Conservation (phyloP, 2,329 filamentous ascomycete genomes). For the Torrubiellomyces zombiae region DNA sequence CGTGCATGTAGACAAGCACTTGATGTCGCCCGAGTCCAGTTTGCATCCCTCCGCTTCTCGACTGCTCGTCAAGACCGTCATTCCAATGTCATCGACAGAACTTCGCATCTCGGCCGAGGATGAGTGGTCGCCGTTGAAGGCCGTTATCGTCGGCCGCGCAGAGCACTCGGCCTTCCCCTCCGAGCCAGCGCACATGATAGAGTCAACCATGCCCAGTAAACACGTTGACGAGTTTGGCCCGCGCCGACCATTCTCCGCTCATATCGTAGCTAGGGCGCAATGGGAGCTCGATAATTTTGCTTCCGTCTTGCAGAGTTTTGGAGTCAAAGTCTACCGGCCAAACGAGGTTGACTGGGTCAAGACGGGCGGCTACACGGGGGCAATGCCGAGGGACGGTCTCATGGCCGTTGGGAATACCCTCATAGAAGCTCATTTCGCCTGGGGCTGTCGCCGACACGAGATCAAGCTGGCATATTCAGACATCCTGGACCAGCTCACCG, state of each 20-base stretch:
- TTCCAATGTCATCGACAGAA: too few species aligned
- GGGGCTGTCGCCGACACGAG: conserved; percentile 11
- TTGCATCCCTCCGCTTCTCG: too few species aligned
- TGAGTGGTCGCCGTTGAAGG: conserved; percentile 11
- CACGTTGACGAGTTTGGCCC: conserved; percentile 7
- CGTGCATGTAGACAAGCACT: too few species aligned
- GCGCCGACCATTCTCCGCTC: conserved; percentile 7
- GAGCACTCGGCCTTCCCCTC: conserved; percentile 10
- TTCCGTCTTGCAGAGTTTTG: conserved; percentile 7
- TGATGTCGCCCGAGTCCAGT: too few species aligned
- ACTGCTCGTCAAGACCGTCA: too few species aligned
- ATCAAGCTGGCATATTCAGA: conserved; percentile 7
- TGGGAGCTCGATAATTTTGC: conserved; percentile 11
- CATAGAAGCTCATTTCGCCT: conserved; percentile 15
- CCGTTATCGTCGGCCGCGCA: conserved; percentile 13
- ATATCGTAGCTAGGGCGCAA: conserved; percentile 9
- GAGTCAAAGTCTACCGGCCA: conserved; percentile 11
- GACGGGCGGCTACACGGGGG: conserved; percentile 14
- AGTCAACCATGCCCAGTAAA: conserved; percentile 6
- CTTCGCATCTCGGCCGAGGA: conserved; percentile 8
- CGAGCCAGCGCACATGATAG: conserved; percentile 9
- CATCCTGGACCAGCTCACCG: conserved; percentile 3
- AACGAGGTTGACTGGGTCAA: conserved; percentile 9
- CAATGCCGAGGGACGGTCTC: conserved; percentile 17
- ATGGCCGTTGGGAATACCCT: conserved; percentile 15